These are phyloP conservation scores for Populus alba DNA, from an alignment of 345 rosid genomes.

Conservation along the genomic window DNA sequence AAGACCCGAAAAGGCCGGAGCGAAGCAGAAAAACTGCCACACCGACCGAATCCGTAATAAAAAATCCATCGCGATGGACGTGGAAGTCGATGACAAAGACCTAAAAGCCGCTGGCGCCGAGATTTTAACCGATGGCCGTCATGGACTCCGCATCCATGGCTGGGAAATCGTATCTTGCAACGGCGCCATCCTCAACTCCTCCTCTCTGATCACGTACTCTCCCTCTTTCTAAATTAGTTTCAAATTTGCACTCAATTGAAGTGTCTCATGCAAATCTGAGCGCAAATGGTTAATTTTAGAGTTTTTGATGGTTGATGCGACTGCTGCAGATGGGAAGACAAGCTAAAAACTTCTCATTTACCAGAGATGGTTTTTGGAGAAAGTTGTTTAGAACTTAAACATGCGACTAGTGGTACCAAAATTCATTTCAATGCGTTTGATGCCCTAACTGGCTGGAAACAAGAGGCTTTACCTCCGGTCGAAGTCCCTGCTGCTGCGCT, in stretches of 20 bases:
- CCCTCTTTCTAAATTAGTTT: conserved; percentile 1
- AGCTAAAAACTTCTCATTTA: conserved; percentile 71
- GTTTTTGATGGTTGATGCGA: background rate
- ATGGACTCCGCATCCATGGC: conserved; percentile 63
- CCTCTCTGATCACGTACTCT: conserved; percentile 48
- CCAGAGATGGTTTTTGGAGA: conserved; percentile 96
- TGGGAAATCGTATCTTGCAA: conserved; percentile 83
- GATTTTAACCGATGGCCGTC: conserved; percentile 58
- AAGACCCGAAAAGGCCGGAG: background rate
- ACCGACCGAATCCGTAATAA: background rate
- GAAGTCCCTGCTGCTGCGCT: conserved; percentile 91
- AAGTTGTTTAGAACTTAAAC: conserved; percentile 61
- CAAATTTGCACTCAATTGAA: background rate
- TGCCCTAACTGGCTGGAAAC: conserved; percentile 79
- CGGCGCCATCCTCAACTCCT: conserved; percentile 73
- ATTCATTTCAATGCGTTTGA: conserved; percentile 86
- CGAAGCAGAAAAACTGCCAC: background rate
- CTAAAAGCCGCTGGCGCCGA: conserved; percentile 73
- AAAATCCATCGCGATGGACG: conserved; percentile 40
- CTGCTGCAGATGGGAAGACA: conserved; percentile 71
- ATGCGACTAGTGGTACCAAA: conserved; percentile 48
- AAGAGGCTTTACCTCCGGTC: conserved; percentile 84
- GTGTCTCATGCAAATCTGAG: background rate
- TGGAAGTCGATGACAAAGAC: conserved; percentile 59
- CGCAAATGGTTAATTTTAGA: background rate